These are phyloP conservation scores for Ricinus communis DNA, from an alignment of 345 rosid species.

Conservation along the genomic window DNA sequence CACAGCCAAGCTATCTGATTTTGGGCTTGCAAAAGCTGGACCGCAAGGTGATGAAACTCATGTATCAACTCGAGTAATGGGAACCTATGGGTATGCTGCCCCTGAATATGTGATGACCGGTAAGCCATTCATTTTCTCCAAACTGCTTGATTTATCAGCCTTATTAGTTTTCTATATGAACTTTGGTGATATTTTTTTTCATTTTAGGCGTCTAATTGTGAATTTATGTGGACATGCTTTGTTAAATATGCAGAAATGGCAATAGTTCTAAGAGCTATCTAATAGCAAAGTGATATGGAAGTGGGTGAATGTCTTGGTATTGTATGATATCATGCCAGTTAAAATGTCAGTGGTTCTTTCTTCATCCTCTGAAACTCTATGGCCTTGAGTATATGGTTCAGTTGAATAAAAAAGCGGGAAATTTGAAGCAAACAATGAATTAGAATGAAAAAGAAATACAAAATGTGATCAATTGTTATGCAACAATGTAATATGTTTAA, in stretches of 20 bases:
- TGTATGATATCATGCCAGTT: background rate
- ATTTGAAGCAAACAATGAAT: background rate
- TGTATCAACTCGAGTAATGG: conserved; percentile 96
- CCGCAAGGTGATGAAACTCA: conserved; percentile 98
- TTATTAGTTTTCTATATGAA: no score
- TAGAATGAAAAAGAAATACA: no score
- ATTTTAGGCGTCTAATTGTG: background rate
- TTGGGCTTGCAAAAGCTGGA: conserved; percentile 98
- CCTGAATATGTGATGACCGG: conserved; percentile 98
- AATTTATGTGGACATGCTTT: background rate
- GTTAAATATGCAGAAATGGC: background rate
- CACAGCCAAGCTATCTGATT: conserved; percentile 94
- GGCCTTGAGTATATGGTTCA: background rate
- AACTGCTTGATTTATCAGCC: background rate
- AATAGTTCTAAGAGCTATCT: background rate
- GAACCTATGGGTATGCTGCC: conserved; percentile 97
- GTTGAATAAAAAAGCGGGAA: background rate
- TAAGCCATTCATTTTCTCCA: conserved; percentile 32
- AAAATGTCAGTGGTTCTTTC: background rate
- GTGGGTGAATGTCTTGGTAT: conserved; percentile 5
- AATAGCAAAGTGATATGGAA: background rate
- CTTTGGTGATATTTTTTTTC: background rate
- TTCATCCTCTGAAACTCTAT: background rate
- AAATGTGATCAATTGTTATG: background rate
- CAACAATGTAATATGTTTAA: background rate